Base-by-base conservation (phyloP, 371 early-diverging fungal species). In the Mucor mucedo region DNA sequence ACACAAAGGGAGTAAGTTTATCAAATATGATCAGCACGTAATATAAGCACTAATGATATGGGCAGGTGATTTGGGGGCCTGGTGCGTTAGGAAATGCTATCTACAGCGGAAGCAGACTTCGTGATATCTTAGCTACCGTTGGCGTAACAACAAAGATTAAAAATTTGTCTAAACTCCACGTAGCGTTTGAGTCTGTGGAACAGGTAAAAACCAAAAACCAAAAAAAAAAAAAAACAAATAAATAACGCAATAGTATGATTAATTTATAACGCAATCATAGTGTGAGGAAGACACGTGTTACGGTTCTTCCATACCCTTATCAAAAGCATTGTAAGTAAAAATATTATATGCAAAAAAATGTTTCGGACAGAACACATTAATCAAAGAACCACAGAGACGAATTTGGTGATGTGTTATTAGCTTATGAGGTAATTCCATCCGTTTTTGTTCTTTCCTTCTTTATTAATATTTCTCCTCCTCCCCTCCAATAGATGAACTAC, bases 401-500 rank as follows among this genome's bases (percentile, higher is more conserved):
- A 30, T 72, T 80, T 50, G 91, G 92, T 40, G 93, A 93, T 75
- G 94, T 94, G 9, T 68, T 95, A 33, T 76, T 95, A 4, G 94
- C 94, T 33, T 87, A 87, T 60, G 85, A 87, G 73, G 85, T 82
- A 73, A 44, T 44, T 44, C 45, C 44, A 0, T 16, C 2, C 45
- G 21, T 48, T 48, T 28, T 14, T n/a, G 44, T 42, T 2, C 10
- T 4, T 8, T 48, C 48, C 21, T 3, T 16, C 16, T 45, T 45
- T 16, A n/a, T n/a, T 8, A 48, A 16, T 16, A 2, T 48, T 4
- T 28, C 55, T 11, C 2, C 55, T 33, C 14, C 13, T 9, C n/a
- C n/a, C n/a, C n/a, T n/a, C n/a, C 3, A 7, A 7, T 78, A 89
- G 85, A 93, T 95, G 94, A 95, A 95, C 65, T 89, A 91, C 21